A percentile compares a stretch with the other conserved stretches of the same genome.
phyloP scores from a whole-genome alignment of 2,329 filamentous ascomycete genomes.

The Calonectria hawksworthii region DNA sequence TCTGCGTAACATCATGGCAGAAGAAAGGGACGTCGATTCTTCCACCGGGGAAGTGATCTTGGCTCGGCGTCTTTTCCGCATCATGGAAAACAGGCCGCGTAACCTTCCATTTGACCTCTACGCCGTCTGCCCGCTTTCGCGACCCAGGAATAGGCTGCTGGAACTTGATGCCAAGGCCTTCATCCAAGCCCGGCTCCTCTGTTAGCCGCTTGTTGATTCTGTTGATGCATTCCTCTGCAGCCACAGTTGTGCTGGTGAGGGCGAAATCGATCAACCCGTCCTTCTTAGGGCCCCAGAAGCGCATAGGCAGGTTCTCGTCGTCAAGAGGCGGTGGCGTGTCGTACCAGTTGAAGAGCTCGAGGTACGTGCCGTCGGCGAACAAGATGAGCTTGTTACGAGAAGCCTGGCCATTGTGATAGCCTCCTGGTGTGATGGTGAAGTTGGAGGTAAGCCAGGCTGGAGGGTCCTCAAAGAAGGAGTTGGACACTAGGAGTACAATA shows the following conservation, averaged over 20 bases:
- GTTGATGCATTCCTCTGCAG: neutral
- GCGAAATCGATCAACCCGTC: constrained; percentile 2
- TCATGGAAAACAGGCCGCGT: neutral
- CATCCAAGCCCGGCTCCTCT: neutral
- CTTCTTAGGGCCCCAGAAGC: neutral
- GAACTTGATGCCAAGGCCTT: neutral
- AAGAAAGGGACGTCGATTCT: constrained; percentile 1
- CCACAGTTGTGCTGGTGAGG: neutral
- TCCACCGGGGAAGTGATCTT: neutral
- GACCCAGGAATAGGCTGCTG: neutral
- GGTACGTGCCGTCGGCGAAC: neutral
- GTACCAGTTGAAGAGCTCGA: neutral
- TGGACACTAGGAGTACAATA: neutral
- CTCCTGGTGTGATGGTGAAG: neutral
- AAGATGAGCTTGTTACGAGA: neutral
- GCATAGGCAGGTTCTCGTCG: neutral
- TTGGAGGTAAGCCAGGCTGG: neutral
- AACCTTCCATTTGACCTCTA: neutral
- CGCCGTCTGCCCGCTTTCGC: neutral
- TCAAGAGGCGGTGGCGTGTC: neutral
- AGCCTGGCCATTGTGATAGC: neutral
- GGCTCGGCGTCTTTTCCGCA: neutral
- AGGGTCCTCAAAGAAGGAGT: neutral
- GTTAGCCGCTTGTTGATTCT: neutral
- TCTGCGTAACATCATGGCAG: neutral